A percentile compares a stretch with the other conserved stretches of the same genome.
Conservation (phyloP, 495 filamentous ascomycete species). For the Neohortaea acidophila region DNA sequence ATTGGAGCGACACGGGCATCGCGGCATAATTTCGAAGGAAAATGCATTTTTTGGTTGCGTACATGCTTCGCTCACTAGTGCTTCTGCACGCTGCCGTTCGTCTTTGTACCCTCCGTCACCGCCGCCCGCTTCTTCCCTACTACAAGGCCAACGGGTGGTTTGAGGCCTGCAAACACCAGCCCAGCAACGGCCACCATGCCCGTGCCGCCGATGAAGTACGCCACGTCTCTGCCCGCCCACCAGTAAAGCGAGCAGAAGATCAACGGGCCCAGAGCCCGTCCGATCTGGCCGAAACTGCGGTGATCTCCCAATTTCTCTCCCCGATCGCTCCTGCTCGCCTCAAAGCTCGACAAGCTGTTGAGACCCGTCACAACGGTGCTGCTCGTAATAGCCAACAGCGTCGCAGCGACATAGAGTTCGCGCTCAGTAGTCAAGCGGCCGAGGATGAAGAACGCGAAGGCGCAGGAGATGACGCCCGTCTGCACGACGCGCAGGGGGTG, state of each 20-base stretch:
- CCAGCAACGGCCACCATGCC: constrained; percentile 61
- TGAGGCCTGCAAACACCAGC: constrained; percentile 55
- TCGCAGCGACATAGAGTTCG: constrained; percentile 65
- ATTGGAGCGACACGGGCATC: constrained; percentile 28
- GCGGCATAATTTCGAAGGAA: constrained; percentile 19
- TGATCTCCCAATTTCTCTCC: constrained; percentile 76
- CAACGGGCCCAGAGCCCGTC: constrained; percentile 70
- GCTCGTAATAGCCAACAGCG: constrained; percentile 69
- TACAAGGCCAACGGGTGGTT: constrained; percentile 19
- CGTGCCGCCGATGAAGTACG: constrained; percentile 63
- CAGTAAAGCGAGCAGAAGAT: constrained; percentile 95
- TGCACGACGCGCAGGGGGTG: constrained; percentile 65
- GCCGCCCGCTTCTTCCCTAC: neutral
- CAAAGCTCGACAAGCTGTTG: constrained; percentile 81
- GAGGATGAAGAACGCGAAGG: constrained; percentile 66
- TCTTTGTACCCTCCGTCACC: no score
- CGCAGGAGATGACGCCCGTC: constrained; percentile 61
- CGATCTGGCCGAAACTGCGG: constrained; percentile 74
- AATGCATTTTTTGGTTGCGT: no score
- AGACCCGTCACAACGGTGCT: constrained; percentile 90
- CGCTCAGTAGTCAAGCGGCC: constrained; percentile 46
- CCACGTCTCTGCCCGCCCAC: constrained; percentile 86
- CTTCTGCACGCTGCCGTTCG: constrained; percentile 2
- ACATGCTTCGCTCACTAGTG: no score
- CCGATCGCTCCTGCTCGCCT: constrained; percentile 62